Conservation (phyloP, 164 flowering plant genomes). For the grape (Vitis vinifera) region DNA sequence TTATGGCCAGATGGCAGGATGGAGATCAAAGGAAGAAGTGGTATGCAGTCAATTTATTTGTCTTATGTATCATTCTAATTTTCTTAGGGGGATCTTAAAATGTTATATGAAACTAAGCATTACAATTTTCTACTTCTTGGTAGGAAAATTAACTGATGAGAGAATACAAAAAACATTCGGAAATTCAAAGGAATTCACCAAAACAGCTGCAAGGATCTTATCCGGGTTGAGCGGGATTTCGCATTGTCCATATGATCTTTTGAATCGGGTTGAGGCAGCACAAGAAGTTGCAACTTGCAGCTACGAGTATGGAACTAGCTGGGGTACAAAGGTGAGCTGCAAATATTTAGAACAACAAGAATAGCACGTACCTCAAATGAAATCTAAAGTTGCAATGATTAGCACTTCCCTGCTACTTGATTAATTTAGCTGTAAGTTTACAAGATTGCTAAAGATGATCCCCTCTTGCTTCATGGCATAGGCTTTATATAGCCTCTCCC, state of each 20-base stretch:
- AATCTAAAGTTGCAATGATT: no score
- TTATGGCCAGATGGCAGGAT: constrained; percentile 22
- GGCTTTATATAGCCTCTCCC: no score
- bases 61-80: not conserved
- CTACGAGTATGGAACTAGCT: constrained; percentile 45
- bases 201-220: constrained; percentile 22
- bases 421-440: no score
- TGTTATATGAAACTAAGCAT: no score
- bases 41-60: not conserved
- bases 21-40: not conserved
- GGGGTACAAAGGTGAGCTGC: constrained; percentile 52
- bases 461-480: no score
- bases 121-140: not conserved
- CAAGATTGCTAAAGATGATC: no score
- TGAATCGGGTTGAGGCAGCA: constrained; percentile 36
- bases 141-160: constrained; percentile 19
- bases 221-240: constrained; percentile 7
- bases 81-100: not conserved
- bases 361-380: no score
- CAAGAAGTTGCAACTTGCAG: constrained; percentile 31
- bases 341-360: no score
- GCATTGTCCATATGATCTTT: constrained; percentile 5
- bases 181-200: constrained; percentile 24
- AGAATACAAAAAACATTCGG: constrained; percentile 30
- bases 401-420: no score